Conservation (phyloP, 177 flowering plant genomes). For the Tripterygium wilfordii region DNA sequence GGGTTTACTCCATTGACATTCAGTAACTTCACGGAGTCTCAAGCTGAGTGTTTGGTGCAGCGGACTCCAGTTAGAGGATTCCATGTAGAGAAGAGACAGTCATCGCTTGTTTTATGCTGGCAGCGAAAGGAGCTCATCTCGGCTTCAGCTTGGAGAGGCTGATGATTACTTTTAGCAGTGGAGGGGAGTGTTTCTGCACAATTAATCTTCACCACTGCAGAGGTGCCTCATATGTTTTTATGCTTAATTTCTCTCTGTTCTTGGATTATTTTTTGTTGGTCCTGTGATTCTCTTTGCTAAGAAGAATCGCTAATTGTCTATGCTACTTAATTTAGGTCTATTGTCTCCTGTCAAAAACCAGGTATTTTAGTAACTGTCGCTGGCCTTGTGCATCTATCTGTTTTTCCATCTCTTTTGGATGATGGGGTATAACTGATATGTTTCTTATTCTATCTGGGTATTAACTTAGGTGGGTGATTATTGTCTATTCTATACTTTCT, state of each 20-base stretch:
- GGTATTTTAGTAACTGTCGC: slow-evolving; percentile 36
- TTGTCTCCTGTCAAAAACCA: slow-evolving; percentile 22
- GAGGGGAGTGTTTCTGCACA: slow-evolving; percentile 6
- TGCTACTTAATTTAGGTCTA: slow-evolving; percentile 33
- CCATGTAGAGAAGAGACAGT: slow-evolving; percentile 70
- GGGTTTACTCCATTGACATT: slow-evolving; percentile 56
- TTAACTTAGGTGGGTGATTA: no score
- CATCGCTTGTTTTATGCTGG: slow-evolving; percentile 74
- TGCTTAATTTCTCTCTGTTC: slow-evolving; percentile 14
- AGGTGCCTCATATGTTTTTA: slow-evolving; percentile 23
- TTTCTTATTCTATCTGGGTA: no score
- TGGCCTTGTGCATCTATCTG: slow-evolving; percentile 25
- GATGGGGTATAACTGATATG: slow-evolving; percentile 9
- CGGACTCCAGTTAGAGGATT: slow-evolving; percentile 61
- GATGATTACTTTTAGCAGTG: slow-evolving; percentile 15
- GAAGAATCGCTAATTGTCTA: slow-evolving; percentile 29
- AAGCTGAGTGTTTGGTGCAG: slow-evolving; percentile 75
- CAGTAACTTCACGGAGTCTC: slow-evolving; percentile 74
- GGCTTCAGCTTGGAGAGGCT: slow-evolving; percentile 82
- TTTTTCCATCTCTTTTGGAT: slow-evolving; percentile 12
- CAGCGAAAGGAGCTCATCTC: slow-evolving; percentile 66
- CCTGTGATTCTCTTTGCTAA: slow-evolving; percentile 27
- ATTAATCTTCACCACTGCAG: slow-evolving; percentile 4
- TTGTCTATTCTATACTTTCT: background rate
- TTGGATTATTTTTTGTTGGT: slow-evolving; percentile 23